Evolutionary conservation across 768 basidiomycete genomes (phyloP), one percentile per base, ranked within the genome.

Genomic region (Lentinula boryana): DNA sequence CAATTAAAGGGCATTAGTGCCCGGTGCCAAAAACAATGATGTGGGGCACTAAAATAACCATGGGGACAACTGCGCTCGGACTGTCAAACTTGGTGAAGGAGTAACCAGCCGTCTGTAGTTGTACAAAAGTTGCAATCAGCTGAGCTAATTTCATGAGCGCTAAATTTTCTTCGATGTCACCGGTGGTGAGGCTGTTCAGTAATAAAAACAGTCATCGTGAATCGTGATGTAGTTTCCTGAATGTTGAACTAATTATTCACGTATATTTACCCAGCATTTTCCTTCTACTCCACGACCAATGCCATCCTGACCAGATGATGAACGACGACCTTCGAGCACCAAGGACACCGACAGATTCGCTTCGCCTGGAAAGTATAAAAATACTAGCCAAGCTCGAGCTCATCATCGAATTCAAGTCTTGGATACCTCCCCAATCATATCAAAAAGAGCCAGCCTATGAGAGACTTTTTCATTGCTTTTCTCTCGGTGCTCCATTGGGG

Each of bases 371-470:
- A 54, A 70, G 69, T 65, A 71, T 73, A 60, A 72, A 70, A 56
- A 72, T 72, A 32, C 67, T 75, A 21, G 70, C 76, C 21, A 71
- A 73, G n/a, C 73, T 79, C n/a, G 63, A 67, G 48, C 67, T 76
- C 1, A 75, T 78, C 54, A 64, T 69, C 52, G 72, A 74, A 60
- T 76, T 77, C 57, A 66, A 68, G 27, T 71, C 72, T 43, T 78
- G 75, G 74, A 67, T 77, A 40, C 66, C 72, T 6, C 68, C 70
- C 6, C 60, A 63, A 40, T 63, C 69, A 50, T 65, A 74, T 60
- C 52, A 44, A 13, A 10, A 32, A 32, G 65, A 71, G 21, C 70
- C 71, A 21, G 66, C 75, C 4, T 63, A 71, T 33, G 65, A 68
- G 12, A 64, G 72, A 12, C 65, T 77, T 21, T 78, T 74, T 71